phyloP scores from a whole-genome alignment of 2,329 filamentous ascomycete species.

The Venturia carpophila region DNA sequence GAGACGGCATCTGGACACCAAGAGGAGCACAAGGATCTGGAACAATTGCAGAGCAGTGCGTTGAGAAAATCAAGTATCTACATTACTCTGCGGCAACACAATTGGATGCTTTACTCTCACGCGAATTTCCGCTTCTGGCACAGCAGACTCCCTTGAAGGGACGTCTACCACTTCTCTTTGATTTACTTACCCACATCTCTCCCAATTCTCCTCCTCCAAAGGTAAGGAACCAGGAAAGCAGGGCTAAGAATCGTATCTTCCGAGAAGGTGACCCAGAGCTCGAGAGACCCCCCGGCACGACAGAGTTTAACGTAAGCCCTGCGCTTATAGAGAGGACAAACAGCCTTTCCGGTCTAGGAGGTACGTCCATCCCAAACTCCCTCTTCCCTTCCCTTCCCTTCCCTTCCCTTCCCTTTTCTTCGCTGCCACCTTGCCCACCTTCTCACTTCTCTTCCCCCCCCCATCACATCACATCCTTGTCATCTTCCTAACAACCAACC shows the following conservation, averaged over 20 bases:
- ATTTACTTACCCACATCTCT: not conserved
- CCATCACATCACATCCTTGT: too few species aligned
- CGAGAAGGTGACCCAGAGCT: not conserved
- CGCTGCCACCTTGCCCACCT: too few species aligned
- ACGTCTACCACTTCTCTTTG: not conserved
- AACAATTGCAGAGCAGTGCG: slow-evolving; percentile 9
- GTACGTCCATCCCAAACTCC: not conserved
- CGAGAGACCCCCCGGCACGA: not conserved
- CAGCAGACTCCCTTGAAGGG: not conserved
- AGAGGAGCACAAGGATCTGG: not conserved
- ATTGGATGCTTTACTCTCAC: not conserved
- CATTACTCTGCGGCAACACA: not conserved
- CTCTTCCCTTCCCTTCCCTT: not conserved
- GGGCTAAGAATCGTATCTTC: slow-evolving; percentile 1
- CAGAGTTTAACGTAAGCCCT: slow-evolving; percentile 6
- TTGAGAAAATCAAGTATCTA: slow-evolving; percentile 13
- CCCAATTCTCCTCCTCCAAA: not conserved
- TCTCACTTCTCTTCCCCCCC: too few species aligned
- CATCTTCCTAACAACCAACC: too few species aligned
- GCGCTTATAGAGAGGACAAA: not conserved
- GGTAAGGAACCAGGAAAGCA: not conserved
- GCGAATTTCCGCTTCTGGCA: not conserved
- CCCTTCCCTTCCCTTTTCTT: not conserved
- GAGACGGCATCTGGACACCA: slow-evolving; percentile 11
- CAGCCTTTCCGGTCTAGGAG: not conserved